Conservation (phyloP, 306 rosid genomes). For the Corylus heterophylla region DNA sequence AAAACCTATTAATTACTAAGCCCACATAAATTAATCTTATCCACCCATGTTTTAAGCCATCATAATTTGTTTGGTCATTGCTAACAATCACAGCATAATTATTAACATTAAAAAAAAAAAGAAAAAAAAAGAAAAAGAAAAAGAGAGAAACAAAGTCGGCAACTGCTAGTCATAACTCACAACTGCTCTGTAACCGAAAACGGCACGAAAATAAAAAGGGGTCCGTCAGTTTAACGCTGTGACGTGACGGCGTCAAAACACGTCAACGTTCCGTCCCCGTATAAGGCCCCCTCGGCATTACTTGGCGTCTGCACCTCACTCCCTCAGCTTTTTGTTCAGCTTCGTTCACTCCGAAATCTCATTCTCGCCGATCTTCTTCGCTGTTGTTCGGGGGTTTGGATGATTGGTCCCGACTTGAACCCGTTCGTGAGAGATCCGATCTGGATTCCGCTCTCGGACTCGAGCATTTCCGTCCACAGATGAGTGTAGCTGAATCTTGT, state of each 20-base stretch:
- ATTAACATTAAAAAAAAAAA: too few relatives aligned
- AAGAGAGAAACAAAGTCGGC: too few relatives aligned
- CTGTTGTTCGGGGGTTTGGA: not conserved
- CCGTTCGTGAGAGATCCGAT: constrained; percentile 7
- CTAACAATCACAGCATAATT: too few relatives aligned
- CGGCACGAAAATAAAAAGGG: not conserved
- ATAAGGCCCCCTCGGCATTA: not conserved
- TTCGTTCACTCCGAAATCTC: constrained; percentile 11
- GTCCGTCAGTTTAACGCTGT: not conserved
- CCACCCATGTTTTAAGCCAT: too few relatives aligned
- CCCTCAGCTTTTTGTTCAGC: not conserved
- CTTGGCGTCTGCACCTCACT: not conserved
- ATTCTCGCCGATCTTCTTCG: not conserved
- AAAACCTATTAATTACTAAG: too few relatives aligned
- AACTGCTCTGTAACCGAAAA: not conserved
- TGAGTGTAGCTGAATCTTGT: constrained; percentile 20
- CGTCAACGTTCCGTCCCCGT: constrained; percentile 4
- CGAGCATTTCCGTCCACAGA: constrained; percentile 32
- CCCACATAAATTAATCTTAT: too few relatives aligned
- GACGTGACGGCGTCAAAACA: not conserved
- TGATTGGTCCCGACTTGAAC: not conserved
- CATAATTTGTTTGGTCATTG: too few relatives aligned
- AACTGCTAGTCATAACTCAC: not conserved
- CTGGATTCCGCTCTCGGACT: constrained; percentile 18
- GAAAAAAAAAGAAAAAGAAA: too few relatives aligned